Base-by-base conservation (phyloP, 2,329 filamentous ascomycete species). In the Colletotrichum melonis region DNA sequence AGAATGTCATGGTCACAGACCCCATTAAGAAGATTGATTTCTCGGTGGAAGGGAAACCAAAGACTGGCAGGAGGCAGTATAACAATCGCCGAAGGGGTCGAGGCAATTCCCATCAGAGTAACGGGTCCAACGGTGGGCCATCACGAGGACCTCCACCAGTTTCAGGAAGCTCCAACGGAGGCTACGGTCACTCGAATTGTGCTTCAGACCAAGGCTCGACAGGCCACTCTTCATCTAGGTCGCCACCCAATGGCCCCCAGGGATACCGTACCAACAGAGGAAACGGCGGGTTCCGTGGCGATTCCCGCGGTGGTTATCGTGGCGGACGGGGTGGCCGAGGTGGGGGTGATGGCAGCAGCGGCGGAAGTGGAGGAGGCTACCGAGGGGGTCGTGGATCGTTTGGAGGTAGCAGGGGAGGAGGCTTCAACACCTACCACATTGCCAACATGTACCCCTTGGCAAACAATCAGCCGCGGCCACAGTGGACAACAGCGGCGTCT, bases 1-100 rank as follows among this genome's bases (percentile, higher is more conserved):
- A 89, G 0, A 82, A 91, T 7, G 84, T 90, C 56, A 93, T 92
- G 89, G 92, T 92, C 0, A 92, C 92, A 63, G 83, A 90, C 26
- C 93, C 93, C 0, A 79, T 94, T 58, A 89, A 91, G 77, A 87
- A 83, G 74, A 93, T 94, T 54, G 86, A 92, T 2, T 94, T 93
- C 72, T 85, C 85, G 0, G 84, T 93, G 26, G 90, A 88, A 11
- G 82, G 84, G 5, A 88, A 87, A 75, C 87, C 85, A 0, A 83
- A 81, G 69, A 79, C 76, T 6, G 77, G 79, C 1, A 81, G 81
- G 30, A 73, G 82, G 5, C 79, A 81, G 1, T 82, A 81, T 52
- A 72, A 77, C 24, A 70, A 73, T 19, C 80, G 82, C 2, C 56
- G 78, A 7, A 77, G 79, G 12, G 77, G 78, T 2, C 69, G 79